A percentile compares a stretch with the other conserved stretches of the same genome.
phyloP scores from a whole-genome alignment of 2,329 filamentous ascomycete genomes.

The Periglandula ipomoeae region DNA sequence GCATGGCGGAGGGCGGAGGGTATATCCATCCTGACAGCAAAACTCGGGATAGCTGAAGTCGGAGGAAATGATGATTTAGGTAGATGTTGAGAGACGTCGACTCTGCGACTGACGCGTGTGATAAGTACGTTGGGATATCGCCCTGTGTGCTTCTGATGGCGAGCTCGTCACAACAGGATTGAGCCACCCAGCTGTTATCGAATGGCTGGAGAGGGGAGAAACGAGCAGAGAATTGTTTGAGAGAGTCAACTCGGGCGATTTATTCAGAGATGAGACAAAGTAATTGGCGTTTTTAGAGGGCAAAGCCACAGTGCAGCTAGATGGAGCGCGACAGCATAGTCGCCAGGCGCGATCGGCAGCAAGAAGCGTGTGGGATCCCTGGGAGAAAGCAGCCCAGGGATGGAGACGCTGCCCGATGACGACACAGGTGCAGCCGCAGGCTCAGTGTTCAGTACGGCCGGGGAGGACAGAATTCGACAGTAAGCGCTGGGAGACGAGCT shows the following conservation, averaged over 20 bases:
- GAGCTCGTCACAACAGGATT: neutral
- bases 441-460: neutral
- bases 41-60: neutral
- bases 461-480: neutral
- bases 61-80: neutral
- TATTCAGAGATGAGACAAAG: neutral
- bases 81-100: neutral
- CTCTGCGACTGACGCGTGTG: neutral
- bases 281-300: neutral
- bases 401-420: neutral
- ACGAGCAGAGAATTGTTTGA: neutral
- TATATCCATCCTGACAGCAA: neutral
- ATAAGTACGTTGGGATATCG: neutral
- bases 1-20: constrained; percentile 2
- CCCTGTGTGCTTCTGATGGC: neutral
- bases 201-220: neutral
- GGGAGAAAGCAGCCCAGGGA: neutral
- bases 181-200: neutral
- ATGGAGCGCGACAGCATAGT: constrained; percentile 3
- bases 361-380: neutral
- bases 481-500: neutral
- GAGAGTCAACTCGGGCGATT: neutral
- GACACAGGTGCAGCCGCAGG: neutral
- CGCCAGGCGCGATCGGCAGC: neutral
- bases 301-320: neutral